Base-by-base conservation (phyloP, 1,284 basidiomycete genomes). In the Cutaneotrichosporon cutaneum region DNA sequence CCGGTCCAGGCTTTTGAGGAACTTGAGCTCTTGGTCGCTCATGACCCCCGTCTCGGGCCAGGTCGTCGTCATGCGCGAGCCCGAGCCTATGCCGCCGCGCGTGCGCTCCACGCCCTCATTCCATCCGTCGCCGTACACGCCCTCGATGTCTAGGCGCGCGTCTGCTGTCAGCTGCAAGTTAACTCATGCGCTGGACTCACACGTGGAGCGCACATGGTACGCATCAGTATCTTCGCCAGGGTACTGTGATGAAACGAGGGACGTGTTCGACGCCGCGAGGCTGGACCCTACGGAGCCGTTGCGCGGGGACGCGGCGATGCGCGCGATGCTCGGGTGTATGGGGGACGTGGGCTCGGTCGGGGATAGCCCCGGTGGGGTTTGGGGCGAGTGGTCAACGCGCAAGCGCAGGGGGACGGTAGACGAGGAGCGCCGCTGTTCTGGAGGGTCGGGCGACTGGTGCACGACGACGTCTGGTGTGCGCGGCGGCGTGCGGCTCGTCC, bases 101-200 rank as follows among this genome's bases (percentile, higher is more conserved):
- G 92, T 96, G 45, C 92, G 86, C 80, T 96, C 93, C 16, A 93
- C 83, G 39, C 93, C 93, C 68, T 94, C 92, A 68, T 90, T 89
- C 80, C 88, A 92, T 0, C 93, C 93, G 75, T 96, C 93, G 3
- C 93, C 93, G 72, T 87, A 89, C 32, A 96, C 93, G 22, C 93
- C 93, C 53, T 85, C 85, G 10, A 84, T 80, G 51, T 95, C 91
- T 16, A 96, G 83, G 63, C 90, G 85, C 0, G 92, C 93, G 73
- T 96, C 78, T 80, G 61, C 8, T 45, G 56, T 26, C 22, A 36
- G 27, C 26, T 27, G 26, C 36, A 22, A 35, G 16, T 54, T n/a
- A n/a, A n/a, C n/a, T 33, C 14, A 45, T 24, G 21, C 18, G 21
- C 45, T 24, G 14, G 16, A 59, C 62, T 70, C 60, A 80, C 78